Conservation (phyloP, 495 filamentous ascomycete genomes). For the Lichina pygmaea region DNA sequence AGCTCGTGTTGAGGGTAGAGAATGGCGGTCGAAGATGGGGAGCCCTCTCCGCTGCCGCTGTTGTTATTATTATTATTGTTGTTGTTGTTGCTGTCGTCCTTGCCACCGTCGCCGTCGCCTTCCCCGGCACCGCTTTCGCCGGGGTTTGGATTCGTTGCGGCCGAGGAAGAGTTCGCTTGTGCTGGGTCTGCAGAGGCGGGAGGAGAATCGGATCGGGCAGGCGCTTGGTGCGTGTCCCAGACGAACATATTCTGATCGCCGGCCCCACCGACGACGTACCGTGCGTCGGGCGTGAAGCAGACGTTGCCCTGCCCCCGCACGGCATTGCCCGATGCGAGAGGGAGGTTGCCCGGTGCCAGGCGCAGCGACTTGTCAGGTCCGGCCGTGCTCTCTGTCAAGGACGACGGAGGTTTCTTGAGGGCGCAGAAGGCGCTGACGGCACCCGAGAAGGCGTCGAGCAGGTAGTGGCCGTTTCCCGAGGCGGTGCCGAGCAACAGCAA, state of each 20-base stretch:
- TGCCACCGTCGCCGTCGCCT: constrained; percentile 20
- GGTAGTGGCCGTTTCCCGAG: constrained; percentile 51
- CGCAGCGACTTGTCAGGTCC: background rate
- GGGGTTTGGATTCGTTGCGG: background rate
- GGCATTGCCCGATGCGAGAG: constrained; percentile 10
- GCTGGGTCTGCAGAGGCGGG: constrained; percentile 1
- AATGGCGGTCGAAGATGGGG: constrained; percentile 13
- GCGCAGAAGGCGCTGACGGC: constrained; percentile 32
- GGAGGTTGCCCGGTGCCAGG: background rate
- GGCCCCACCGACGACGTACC: constrained; percentile 56
- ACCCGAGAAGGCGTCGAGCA: constrained; percentile 77
- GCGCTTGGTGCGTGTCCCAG: constrained; percentile 45
- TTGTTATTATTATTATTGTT: constrained; percentile 19
- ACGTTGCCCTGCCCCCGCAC: constrained; percentile 46
- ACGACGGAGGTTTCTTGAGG: constrained; percentile 11
- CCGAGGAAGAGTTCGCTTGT: background rate
- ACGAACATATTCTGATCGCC: constrained; percentile 43
- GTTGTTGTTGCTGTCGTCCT: constrained; percentile 4
- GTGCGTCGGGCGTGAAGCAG: constrained; percentile 68
- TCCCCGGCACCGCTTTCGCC: constrained; percentile 15
- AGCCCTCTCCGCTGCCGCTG: constrained; percentile 32
- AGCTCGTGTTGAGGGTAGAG: constrained; percentile 1
- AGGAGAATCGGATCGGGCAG: no score
- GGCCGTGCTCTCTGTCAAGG: constrained; percentile 14
- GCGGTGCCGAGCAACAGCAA: constrained; percentile 48